Base-by-base conservation (phyloP, 495 filamentous ascomycete genomes). In the Penicillium tannophilum region DNA sequence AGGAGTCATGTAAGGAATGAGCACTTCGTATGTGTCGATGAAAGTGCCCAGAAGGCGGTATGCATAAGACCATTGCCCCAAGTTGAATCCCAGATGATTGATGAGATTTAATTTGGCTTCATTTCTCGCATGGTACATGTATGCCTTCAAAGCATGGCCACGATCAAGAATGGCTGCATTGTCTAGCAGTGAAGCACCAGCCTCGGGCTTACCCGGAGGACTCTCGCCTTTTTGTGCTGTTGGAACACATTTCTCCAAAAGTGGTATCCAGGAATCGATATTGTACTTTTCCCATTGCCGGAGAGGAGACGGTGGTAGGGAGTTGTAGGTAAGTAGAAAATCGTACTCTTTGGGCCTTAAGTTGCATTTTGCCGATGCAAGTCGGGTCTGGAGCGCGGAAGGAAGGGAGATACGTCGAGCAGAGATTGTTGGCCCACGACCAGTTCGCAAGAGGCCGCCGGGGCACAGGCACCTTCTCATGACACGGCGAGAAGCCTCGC, bases 181-280 rank as follows among this genome's bases (percentile, higher is more conserved):
- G 16, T 65, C 42, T 28, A 56, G 28, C 16, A 68, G 35, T 16
- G 60, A 35, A 53, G 55, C 30, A n/a, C 55, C 54, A 3, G 55
- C 30, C 48, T 28, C 31, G 8, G 49, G 26, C 44, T 61, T 43
- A 35, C 53, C 51, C 33, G 62, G 59, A 39, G 63, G 42, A 48
- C 42, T 54, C 46, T 54, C 33, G n/a, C 31, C 30, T 3, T 49
- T 58, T 49, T 69, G 73, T 49, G 73, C n/a, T 8, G 63, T 59
- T 50, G 72, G 74, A 30, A 84, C 65, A 63, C 76, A 77, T 58
- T 70, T 52, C 42, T 81, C 77, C 30, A 86, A 54, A 16, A 72
- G 60, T 5, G 67, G 64, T 17, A 77, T 62, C 82, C 82, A 86
- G 14, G 63, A 54, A 28, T 67, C 55, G 6, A 63, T 62, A 43